Percentiles rank a stretch among this genome's conserved stretches.
phyloP scores from a whole-genome alignment of 2,329 filamentous ascomycete species.

The Sporothrix euskadiensis region DNA sequence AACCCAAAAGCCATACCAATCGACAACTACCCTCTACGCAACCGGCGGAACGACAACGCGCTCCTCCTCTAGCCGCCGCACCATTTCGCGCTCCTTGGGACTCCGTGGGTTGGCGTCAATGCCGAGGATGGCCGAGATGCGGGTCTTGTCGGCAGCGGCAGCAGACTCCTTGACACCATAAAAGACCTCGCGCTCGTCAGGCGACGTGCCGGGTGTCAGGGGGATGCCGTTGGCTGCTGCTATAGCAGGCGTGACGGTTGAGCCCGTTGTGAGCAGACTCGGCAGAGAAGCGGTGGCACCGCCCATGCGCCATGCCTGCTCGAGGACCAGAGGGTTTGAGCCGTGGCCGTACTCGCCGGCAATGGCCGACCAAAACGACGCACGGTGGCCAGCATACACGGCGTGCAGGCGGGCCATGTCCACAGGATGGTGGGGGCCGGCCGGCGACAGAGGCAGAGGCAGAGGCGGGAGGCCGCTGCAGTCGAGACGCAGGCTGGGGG shows the following conservation, averaged over 20 bases:
- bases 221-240: slow-evolving; percentile 41
- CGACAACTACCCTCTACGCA: slow-evolving; percentile 18
- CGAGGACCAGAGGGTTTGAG: slow-evolving; percentile 62
- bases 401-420: slow-evolving; percentile 67
- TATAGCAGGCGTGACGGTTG: slow-evolving; percentile 29
- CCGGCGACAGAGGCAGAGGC: slow-evolving; percentile 38
- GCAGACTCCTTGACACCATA: slow-evolving; percentile 40
- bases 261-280: slow-evolving; percentile 18
- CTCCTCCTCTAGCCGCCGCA: slow-evolving; percentile 57
- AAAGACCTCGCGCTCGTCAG: slow-evolving; percentile 49
- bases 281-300: slow-evolving; percentile 38
- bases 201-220: slow-evolving; percentile 56
- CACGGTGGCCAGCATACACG: slow-evolving; percentile 69
- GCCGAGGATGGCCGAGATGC: slow-evolving; percentile 63
- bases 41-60: slow-evolving; percentile 27
- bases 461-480: slow-evolving; percentile 51
- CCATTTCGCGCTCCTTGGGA: slow-evolving; percentile 58
- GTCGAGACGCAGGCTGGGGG: slow-evolving; percentile 57
- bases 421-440: slow-evolving; percentile 48
- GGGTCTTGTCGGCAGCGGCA: slow-evolving; percentile 51
- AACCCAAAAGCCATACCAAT: neutral
- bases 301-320: slow-evolving; percentile 64
- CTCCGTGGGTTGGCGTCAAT: slow-evolving; percentile 60
- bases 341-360: slow-evolving; percentile 70
- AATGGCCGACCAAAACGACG: slow-evolving; percentile 71